Conservation (phyloP, 2,329 filamentous ascomycete species). For the Seiridium unicorne region DNA sequence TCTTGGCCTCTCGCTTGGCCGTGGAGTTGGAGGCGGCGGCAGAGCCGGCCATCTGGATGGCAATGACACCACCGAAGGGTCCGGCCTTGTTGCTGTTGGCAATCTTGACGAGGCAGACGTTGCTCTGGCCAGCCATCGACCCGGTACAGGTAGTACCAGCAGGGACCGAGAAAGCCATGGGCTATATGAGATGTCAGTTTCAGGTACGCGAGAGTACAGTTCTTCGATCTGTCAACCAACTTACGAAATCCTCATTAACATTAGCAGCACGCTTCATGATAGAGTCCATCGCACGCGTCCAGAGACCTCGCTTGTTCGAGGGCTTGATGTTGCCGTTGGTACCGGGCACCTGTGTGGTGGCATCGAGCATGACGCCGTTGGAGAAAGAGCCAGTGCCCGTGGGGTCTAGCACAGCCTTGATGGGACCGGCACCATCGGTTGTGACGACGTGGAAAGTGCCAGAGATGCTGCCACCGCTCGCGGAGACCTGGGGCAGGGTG, state of each 20-base stretch:
- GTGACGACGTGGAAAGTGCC: constrained; percentile 39
- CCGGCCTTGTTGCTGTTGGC: constrained; percentile 37
- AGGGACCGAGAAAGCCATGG: constrained; percentile 33
- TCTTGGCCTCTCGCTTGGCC: background rate
- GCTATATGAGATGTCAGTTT: constrained; percentile 8
- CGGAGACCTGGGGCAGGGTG: constrained; percentile 37
- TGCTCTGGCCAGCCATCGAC: constrained; percentile 26
- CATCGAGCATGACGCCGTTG: constrained; percentile 22
- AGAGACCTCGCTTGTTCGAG: constrained; percentile 16
- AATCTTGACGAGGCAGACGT: constrained; percentile 42
- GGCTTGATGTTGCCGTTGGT: constrained; percentile 30
- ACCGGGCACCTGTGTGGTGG: constrained; percentile 35
- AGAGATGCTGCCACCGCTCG: constrained; percentile 28
- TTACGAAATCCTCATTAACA: constrained; percentile 25
- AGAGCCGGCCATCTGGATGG: constrained; percentile 32
- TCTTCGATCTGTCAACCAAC: constrained; percentile 4
- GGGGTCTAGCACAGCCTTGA: constrained; percentile 35
- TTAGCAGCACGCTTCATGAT: constrained; percentile 27
- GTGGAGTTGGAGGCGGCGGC: background rate
- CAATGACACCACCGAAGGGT: constrained; percentile 39
- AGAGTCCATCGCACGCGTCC: constrained; percentile 13
- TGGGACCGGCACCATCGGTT: constrained; percentile 38
- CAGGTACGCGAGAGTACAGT: background rate
- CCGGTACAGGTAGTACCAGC: constrained; percentile 37
- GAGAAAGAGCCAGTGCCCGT: constrained; percentile 34